Base-by-base conservation (phyloP, 2,329 filamentous ascomycete species). In the Epichloe sibirici region DNA sequence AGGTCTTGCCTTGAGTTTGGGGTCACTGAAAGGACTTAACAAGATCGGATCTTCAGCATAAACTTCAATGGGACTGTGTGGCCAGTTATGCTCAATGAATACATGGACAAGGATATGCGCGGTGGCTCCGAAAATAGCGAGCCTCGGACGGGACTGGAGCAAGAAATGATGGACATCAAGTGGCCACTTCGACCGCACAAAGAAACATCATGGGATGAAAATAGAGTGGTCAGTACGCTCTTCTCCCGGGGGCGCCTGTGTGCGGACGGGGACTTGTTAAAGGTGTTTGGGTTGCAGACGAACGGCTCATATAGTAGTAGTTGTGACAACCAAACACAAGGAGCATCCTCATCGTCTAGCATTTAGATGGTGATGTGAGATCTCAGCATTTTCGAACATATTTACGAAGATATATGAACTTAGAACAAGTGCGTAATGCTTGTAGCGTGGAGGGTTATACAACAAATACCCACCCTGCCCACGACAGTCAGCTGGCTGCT, bases 11-110 rank as follows among this genome's bases (percentile, higher is more conserved):
- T 74, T 98, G 61, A 96, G 91, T 71, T 74, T 98, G 58, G 93
- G 93, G 35, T 94, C 89, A 48, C 75, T 98, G 63, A 98, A 97
- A 74, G 93, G 93, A 2, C 74, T 98, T 57, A 95, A 90, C 74
- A 93, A 91, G 71, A 83, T 85, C 61, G 80, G 78, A 53, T 69
- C 67, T 28, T 62, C 63, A 39, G 59, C 64, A 35, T 67, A 62
- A 53, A 53, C 23, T 21, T 21, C 6, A 28, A 28, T 12, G 23
- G n/a, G 1, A 12, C 23, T 31, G 1, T 21, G 13, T 31, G 28
- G 23, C 11, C 15, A 45, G n/a, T 5, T 17, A 23, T 28, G 44
- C 12, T 31, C 12, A 31, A 7, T 17, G 28, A 45, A 34, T 45
- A 45, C 5, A 12, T 25, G 42, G n/a, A 11, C n/a, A 43, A 11